Percentiles rank a stretch among this genome's conserved stretches.
Evolutionary conservation across 305 asterid species (phyloP).

Genomic region (Plantago coronopus): DNA sequence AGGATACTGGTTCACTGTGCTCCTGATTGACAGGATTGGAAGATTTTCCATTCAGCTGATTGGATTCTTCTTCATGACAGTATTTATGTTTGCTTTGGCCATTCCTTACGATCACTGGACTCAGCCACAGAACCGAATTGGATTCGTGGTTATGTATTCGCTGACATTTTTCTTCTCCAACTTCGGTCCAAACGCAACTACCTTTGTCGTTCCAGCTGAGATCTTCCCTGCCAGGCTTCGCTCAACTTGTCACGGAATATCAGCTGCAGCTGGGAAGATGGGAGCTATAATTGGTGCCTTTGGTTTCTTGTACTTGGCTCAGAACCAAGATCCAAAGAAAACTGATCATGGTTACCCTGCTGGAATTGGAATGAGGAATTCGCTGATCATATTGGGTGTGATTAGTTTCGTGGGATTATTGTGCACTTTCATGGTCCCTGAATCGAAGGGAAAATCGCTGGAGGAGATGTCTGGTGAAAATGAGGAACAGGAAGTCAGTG

Average conservation of each 20-base stretch:
- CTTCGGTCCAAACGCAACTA: constrained; percentile 49
- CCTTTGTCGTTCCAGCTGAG: constrained; percentile 53
- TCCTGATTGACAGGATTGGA: constrained; percentile 35
- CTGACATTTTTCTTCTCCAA: constrained; percentile 46
- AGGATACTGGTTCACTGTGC: constrained; percentile 49
- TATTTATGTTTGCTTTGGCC: constrained; percentile 44
- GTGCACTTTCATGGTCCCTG: too few relatives aligned
- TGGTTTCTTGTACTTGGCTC: constrained; percentile 50
- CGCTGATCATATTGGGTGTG: too few relatives aligned
- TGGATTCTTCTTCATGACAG: constrained; percentile 47
- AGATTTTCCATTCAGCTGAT: constrained; percentile 38
- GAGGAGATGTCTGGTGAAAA: too few relatives aligned
- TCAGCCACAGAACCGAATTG: constrained; percentile 31
- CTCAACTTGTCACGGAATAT: constrained; percentile 48
- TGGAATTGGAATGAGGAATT: too few relatives aligned
- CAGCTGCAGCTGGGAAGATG: constrained; percentile 43
- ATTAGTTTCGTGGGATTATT: too few relatives aligned
- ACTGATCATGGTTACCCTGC: too few relatives aligned
- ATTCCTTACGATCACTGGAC: constrained; percentile 47
- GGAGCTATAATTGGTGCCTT: constrained; percentile 53
- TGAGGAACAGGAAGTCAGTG: too few relatives aligned
- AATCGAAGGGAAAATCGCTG: too few relatives aligned
- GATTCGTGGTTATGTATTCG: constrained; percentile 40
- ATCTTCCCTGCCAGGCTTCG: constrained; percentile 46
- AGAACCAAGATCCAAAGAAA: too few relatives aligned